A percentile compares a stretch with the other conserved stretches of the same genome.
Evolutionary conservation across 2,329 filamentous ascomycete species (phyloP).

Genomic region (Rhytidhysteron rufulum): DNA sequence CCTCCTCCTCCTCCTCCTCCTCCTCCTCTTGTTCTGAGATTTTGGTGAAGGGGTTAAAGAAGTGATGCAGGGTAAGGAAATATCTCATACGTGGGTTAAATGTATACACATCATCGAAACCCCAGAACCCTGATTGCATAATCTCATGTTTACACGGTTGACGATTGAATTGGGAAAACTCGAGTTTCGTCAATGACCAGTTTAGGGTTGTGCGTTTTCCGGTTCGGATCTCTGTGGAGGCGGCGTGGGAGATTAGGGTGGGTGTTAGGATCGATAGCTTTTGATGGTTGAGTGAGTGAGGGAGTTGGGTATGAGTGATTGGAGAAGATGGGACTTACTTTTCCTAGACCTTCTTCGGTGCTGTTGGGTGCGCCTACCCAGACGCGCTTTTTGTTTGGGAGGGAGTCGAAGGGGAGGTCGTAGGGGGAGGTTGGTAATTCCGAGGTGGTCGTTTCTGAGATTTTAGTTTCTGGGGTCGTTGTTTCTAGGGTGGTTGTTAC

Average conservation of each 20-base stretch:
- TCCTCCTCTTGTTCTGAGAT: too few species aligned
- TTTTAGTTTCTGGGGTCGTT: too few species aligned
- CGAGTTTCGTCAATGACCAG: conserved; percentile 54
- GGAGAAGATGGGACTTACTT: too few species aligned
- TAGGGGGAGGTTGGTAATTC: conserved; percentile 8
- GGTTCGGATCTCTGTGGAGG: conserved; percentile 46
- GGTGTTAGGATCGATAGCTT: conserved; percentile 51
- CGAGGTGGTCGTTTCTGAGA: neutral
- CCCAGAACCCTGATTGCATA: conserved; percentile 42
- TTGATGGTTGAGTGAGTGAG: too few species aligned
- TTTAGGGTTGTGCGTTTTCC: conserved; percentile 47
- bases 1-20: too few species aligned
- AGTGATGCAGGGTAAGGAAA: neutral
- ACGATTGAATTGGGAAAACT: conserved; percentile 49
- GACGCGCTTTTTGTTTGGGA: conserved; percentile 47
- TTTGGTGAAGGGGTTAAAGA: too few species aligned
- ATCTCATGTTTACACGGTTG: conserved; percentile 48
- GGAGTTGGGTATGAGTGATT: too few species aligned
- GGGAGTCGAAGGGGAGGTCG: conserved; percentile 38
- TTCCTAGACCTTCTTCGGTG: conserved; percentile 49
- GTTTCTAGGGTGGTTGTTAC: neutral
- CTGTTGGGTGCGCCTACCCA: conserved; percentile 47
- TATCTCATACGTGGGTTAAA: conserved; percentile 15
- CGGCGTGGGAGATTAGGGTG: conserved; percentile 46
- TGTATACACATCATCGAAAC: conserved; percentile 31